Base-by-base conservation (phyloP, 2,329 filamentous ascomycete genomes). In the Aspergillus floridensis region DNA sequence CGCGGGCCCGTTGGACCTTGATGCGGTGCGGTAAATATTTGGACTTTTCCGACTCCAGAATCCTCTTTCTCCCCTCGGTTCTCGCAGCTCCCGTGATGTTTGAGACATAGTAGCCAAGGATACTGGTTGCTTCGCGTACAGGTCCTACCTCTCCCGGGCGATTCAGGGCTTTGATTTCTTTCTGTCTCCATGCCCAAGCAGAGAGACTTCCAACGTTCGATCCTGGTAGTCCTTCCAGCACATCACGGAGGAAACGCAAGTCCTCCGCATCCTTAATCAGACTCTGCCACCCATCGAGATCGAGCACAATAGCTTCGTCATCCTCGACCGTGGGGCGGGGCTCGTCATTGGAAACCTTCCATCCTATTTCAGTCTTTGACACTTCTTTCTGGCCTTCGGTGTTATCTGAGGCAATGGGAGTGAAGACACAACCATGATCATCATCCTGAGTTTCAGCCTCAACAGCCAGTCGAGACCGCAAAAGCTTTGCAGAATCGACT, bases 21-120 rank as follows among this genome's bases (percentile, higher is more conserved):
- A 99, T 95, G 65, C 96, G 93, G 80, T 99, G 95, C 46, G 95
- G 95, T 7, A 99, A 84, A 72, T 99, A 99, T 73, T 97, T 96
- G 29, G 93, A 96, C 80, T 99, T 99, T 75, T 99, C 95, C 0
- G 92, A 91, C 74, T 99, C 96, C 63, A 96, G 84, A 58, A 99
- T 98, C 81, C 93, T 96, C 80, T 96, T 93, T 69, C 92, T 88
- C 29, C 92, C 93, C 78, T 99, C 93, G 0, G 95, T 97, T 58
- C 95, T 86, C 58, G 95, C 95, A 67, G 87, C 90, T 35, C 95
- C 95, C 10, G 92, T 92, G 0, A 83, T 63, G 66, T 97, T 99
- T 0, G 91, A 87, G 46, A 97, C 91, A 71, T 97, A 98, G 70
- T 89, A 88, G 44, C 86, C 86, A 63, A 83, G 77, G 59, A 89